Evolutionary conservation across 441 rosid genomes (phyloP).

Genomic region (Francoa sonchifolia): DNA sequence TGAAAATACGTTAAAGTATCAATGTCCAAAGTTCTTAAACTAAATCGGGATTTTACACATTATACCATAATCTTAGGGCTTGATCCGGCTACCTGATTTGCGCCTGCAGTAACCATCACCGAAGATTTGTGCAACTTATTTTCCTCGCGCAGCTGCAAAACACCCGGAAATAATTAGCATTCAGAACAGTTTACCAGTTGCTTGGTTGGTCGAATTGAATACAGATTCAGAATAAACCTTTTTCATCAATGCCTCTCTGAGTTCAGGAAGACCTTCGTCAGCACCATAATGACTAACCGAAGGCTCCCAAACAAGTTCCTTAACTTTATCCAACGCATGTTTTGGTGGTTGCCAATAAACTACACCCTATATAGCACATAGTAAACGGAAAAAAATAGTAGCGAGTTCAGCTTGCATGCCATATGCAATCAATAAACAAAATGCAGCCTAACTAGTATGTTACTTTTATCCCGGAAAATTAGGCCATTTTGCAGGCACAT

Average conservation of each 20-base stretch:
- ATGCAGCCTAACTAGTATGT: background rate
- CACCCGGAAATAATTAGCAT: slow-evolving; percentile 2
- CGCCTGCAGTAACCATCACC: slow-evolving; percentile 97
- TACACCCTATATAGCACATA: slow-evolving; percentile 51
- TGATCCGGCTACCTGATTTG: slow-evolving; percentile 54
- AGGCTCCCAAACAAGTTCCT: slow-evolving; percentile 77
- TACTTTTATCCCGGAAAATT: no score
- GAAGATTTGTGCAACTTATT: slow-evolving; percentile 68
- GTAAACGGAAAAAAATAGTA: slow-evolving; percentile 6
- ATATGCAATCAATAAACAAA: background rate
- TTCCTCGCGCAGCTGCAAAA: slow-evolving; percentile 52
- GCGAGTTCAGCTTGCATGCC: background rate
- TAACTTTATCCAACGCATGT: slow-evolving; percentile 64
- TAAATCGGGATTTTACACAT: background rate
- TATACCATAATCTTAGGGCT: no score
- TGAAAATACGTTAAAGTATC: slow-evolving; percentile 8
- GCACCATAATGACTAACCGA: slow-evolving; percentile 70
- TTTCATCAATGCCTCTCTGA: slow-evolving; percentile 47
- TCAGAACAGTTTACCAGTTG: slow-evolving; percentile 1
- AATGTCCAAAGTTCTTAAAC: slow-evolving; percentile 5
- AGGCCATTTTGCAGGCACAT: no score
- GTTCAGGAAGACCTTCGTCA: slow-evolving; percentile 82
- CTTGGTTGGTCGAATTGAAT: background rate
- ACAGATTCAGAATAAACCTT: slow-evolving; percentile 33
- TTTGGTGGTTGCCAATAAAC: slow-evolving; percentile 95